Base-by-base conservation (phyloP, 1,284 basidiomycete genomes). In the Earliella scabrosa region DNA sequence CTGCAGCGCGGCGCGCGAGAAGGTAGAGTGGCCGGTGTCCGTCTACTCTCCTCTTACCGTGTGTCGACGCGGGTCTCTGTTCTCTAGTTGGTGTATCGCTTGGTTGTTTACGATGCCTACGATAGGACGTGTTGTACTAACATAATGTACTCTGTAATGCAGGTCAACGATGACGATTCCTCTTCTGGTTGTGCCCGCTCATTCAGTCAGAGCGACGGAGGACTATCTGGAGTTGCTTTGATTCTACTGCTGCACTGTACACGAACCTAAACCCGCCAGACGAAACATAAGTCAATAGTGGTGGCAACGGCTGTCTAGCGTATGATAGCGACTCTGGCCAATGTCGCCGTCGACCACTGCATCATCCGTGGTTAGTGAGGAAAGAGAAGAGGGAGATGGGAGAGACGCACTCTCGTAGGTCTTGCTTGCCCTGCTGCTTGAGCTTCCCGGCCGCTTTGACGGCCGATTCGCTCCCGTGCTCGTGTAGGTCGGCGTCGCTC, bases 381-480 rank as follows among this genome's bases (percentile, higher is more conserved):
- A n/a, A n/a, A n/a, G n/a, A n/a, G n/a, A n/a, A n/a, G n/a, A n/a
- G n/a, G n/a, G n/a, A n/a, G n/a, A n/a, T n/a, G n/a, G n/a, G n/a
- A n/a, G 14, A 40, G 3, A 79, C 88, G 66, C 61, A 92, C 90
- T 93, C 74, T 96, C 93, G 72, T 97, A 99, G 2, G 95, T 93
- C 75, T 98, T 97, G n/a, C n/a, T n/a, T n/a, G 59, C 97, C 97
- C 73, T 98, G 95, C 72, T 99, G 97, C 71, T 93, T 82, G 58
- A 97, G 83, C 77, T 97, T 98, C 40, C 97, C 97, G 20, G 92
- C 95, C 38, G 96, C 93, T 77, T 98, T 98, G 71, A 97, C 95
- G 11, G 90, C 87, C 3, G 84, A 64, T 79, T 99, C 97, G 61
- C 87, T 90, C 14, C 95, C 97, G 67, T 95, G 80, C 75, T 98